Evolutionary conservation across 768 basidiomycete species (phyloP), one percentile per base, ranked within the genome.

Genomic region (Boletus subparvulus): DNA sequence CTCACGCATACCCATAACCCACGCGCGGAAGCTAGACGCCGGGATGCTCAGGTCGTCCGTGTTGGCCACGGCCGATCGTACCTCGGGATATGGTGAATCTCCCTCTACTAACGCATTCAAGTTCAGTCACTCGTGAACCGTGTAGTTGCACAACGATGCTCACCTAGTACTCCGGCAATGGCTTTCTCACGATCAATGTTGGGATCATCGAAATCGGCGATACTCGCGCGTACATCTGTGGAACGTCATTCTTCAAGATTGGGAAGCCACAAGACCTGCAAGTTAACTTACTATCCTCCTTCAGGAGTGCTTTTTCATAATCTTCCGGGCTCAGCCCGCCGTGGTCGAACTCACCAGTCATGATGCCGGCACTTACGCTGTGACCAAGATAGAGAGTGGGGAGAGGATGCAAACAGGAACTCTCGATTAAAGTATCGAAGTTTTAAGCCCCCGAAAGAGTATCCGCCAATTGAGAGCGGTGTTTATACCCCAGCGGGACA

Each of bases 1-100:
- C 0, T 0, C 4, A 41, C 11, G 7, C 59, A 39, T 56, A 64
- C 86, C 86, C 43, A 87, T 72, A 0, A 80, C 71, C 84, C 85
- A 87, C 7, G 81, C 78, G 47, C 85, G 82, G 24, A 92, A 39
- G 36, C 81, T 81, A 33, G 78, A 78, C 5, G 75, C 78, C 1
- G 86, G 86, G 74, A 88, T 87, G 35, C 72, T 70, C 5, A 79
- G 80, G 66, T 90, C 88, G 63, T 90, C 88, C 33, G 81, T 83
- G 69, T 87, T 88, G 19, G 85, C 82, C 12, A 90, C 88, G 9
- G 88, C 87, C 10, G 86, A 84, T 44, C 88, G 83, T 12, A 90
- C 89, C 68, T 93, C 91, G 7, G 88, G 88, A 66, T 93, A 93
- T 4, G 91, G 91, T 3, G 89, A 91, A 68, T 92, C 91, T 61